phyloP scores from a whole-genome alignment of 495 filamentous ascomycete species.

The Podospora didyma region DNA sequence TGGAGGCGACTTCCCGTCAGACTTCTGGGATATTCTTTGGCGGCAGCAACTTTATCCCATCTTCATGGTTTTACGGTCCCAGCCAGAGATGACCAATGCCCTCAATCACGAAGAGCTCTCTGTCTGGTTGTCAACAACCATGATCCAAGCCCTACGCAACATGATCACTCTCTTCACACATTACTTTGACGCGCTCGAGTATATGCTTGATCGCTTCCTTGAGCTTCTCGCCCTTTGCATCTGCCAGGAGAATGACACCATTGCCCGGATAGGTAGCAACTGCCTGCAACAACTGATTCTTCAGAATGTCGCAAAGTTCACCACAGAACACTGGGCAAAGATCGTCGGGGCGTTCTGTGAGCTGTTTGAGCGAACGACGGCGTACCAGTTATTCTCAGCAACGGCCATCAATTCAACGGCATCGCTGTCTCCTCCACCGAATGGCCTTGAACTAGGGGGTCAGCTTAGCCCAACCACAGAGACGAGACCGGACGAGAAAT shows the following conservation, averaged over 20 bases:
- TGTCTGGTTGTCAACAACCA: conserved; percentile 98
- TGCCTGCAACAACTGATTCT: conserved; percentile 94
- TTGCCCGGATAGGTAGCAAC: conserved; percentile 95
- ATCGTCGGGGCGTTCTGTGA: conserved; percentile 94
- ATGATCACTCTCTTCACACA: conserved; percentile 99
- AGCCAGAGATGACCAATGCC: conserved; percentile 91
- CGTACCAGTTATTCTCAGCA: conserved; percentile 88
- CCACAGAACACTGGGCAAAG: conserved; percentile 81
- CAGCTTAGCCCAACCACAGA: conserved; percentile 39
- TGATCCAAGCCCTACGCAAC: conserved; percentile 97
- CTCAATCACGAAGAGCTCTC: conserved; percentile 92
- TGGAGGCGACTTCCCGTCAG: conserved; percentile 83
- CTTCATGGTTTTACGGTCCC: conserved; percentile 94
- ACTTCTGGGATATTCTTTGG: conserved; percentile 99
- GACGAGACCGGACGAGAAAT: conserved; percentile 44
- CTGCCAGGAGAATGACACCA: conserved; percentile 98
- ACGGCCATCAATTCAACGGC: conserved; percentile 55
- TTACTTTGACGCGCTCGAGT: conserved; percentile 91
- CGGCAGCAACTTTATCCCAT: conserved; percentile 94
- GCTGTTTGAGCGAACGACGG: conserved; percentile 90
- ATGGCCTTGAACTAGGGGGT: conserved; percentile 39
- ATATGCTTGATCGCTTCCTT: conserved; percentile 94
- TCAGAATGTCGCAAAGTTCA: conserved; percentile 91
- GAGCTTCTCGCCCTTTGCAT: conserved; percentile 93
- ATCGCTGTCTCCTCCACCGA: conserved; percentile 40